These are phyloP conservation scores for Diplodia mutila DNA, from an alignment of 2,329 filamentous ascomycete species.

Conservation along the genomic window DNA sequence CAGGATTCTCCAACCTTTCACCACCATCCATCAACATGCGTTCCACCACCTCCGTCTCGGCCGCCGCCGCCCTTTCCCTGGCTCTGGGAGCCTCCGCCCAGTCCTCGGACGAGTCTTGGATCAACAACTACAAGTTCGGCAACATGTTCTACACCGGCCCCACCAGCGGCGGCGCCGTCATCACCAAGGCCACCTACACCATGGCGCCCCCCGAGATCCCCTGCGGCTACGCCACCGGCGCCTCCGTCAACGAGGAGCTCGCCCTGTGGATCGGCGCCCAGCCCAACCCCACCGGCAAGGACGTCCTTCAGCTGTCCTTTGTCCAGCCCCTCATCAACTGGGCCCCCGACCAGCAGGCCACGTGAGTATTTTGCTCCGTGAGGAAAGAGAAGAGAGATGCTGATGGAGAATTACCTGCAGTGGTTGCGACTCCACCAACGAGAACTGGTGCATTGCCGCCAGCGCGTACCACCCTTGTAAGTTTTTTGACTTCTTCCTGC, in stretches of 20 bases:
- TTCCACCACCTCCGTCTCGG: constrained; percentile 10
- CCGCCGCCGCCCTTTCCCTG: constrained; percentile 15
- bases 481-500: neutral
- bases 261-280: constrained; percentile 26
- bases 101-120: constrained; percentile 13
- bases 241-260: constrained; percentile 1
- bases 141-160: constrained; percentile 28
- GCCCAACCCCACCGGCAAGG: constrained; percentile 11
- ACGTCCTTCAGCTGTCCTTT: constrained; percentile 25
- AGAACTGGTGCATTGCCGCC: constrained; percentile 28
- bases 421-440: constrained; percentile 13
- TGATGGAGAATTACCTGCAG: neutral
- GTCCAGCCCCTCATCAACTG: constrained; percentile 27
- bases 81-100: constrained; percentile 11
- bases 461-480: constrained; percentile 26
- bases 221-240: constrained; percentile 13
- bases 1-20: neutral
- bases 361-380: neutral
- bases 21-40: neutral
- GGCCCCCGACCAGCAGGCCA: constrained; percentile 12
- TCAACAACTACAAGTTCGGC: constrained; percentile 25
- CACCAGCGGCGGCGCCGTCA: constrained; percentile 25
- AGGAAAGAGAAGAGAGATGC: neutral
- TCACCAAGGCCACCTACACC: constrained; percentile 28
- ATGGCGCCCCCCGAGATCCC: constrained; percentile 21